phyloP scores from a whole-genome alignment of 2,329 filamentous ascomycete genomes.

The Aspergillus sergii region DNA sequence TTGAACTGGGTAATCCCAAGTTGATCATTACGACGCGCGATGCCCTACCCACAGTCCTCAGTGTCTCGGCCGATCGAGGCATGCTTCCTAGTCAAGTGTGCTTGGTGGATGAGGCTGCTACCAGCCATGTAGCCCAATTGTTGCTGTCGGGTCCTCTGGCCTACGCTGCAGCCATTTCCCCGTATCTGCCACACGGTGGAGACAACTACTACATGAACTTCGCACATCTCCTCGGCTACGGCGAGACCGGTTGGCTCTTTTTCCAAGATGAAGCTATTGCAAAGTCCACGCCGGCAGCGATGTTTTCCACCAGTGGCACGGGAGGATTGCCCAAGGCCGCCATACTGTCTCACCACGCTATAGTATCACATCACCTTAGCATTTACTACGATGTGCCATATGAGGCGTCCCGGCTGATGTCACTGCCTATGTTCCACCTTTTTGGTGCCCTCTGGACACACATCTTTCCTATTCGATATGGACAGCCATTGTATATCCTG shows the following conservation, averaged over 20 bases:
- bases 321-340: conserved; percentile 64
- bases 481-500: conserved; percentile 52
- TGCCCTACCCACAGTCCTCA: conserved; percentile 39
- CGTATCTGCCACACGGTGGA: conserved; percentile 20
- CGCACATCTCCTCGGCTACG: conserved; percentile 45
- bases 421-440: conserved; percentile 57
- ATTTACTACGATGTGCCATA: conserved; percentile 45
- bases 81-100: conserved; percentile 38
- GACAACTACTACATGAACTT: conserved; percentile 28
- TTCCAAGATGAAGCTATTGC: conserved; percentile 46
- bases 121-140: conserved; percentile 33
- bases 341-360: conserved; percentile 60
- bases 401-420: conserved; percentile 49
- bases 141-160: conserved; percentile 28
- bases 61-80: conserved; percentile 35
- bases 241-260: conserved; percentile 52
- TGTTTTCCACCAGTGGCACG: conserved; percentile 60
- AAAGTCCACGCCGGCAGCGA: conserved; percentile 53
- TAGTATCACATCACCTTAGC: conserved; percentile 54
- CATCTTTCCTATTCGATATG: conserved; percentile 50
- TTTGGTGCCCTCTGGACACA: conserved; percentile 52
- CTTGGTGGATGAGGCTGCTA: conserved; percentile 36
- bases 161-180: conserved; percentile 22
- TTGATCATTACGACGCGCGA: conserved; percentile 49
- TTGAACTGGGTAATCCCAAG: conserved; percentile 47